Evolutionary conservation across 164 flowering plant genomes (phyloP), one percentile per base, ranked within the genome.

Genomic region (Vitis labrusca): DNA sequence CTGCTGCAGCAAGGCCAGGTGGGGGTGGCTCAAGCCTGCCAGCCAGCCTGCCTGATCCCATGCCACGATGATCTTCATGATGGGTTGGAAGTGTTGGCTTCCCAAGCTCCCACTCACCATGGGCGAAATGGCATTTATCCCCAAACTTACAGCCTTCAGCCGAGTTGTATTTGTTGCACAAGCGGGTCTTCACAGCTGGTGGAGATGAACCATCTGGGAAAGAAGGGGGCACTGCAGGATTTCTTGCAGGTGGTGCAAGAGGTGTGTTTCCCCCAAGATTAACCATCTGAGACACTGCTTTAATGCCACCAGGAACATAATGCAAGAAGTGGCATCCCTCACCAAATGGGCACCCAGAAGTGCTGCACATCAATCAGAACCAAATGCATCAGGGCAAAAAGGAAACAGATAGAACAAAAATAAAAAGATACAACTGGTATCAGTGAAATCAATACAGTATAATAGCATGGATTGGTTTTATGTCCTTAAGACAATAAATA

Each of bases 291-390:
- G 87, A 53, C 32, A 84, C 90, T 8, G 89, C 89, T 65, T 82
- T 83, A 50, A 82, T 50, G 58, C 97, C 97, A 50, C 93, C 97
- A 9, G 94, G 97, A 13, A 91, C 91, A 66, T 85, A 85, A 67
- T 91, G 97, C 77, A 88, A 62, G 78, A 91, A 91, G 74, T 91
- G 97, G 70, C 97, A 91, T n/a, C 86, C 80, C 60, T 91, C 97
- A n/a, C 97, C 97, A 78, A 89, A 91, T 4, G 90, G 94, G 72
- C 97, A 91, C 14, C 92, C 92, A 59, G 89, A 76, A 59, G 91
- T 87, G 71, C 91, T 89, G 91, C 82, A 81, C 51, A 66, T 48
- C 44, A 64, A 70, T 14, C 27, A 62, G 5, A 15, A 14, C 53
- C 37, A 30, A 66, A 30, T 8, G 9, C 10, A 68, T 64, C 12